Percentiles rank a stretch among this genome's conserved stretches.
These are phyloP conservation scores for Erysimum pusillum DNA, from an alignment of 441 rosid species.

Conservation along the genomic window DNA sequence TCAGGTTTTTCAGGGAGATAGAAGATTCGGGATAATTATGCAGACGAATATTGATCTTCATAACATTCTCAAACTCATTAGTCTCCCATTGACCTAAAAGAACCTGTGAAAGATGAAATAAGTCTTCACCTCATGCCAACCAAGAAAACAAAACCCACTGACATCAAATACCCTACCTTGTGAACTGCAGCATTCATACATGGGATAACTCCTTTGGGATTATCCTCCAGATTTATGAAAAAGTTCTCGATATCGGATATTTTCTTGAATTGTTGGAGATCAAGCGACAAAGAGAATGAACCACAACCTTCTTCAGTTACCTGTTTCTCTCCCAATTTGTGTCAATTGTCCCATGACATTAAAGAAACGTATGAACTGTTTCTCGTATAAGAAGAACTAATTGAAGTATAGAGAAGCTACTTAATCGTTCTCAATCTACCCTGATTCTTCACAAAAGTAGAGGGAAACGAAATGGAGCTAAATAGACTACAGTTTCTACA, in stretches of 20 bases:
- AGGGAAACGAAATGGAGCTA: neutral
- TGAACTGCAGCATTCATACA: conserved; percentile 91
- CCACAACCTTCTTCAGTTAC: conserved; percentile 69
- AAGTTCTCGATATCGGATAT: conserved; percentile 63
- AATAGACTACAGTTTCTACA: neutral
- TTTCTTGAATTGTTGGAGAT: conserved; percentile 80
- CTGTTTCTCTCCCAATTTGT: conserved; percentile 52
- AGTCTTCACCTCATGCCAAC: conserved; percentile 20
- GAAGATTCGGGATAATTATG: conserved; percentile 83
- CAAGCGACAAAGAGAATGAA: conserved; percentile 63
- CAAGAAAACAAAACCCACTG: conserved; percentile 27
- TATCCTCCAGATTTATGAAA: conserved; percentile 65
- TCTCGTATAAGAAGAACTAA: conserved; percentile 15
- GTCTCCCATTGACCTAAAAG: conserved; percentile 53
- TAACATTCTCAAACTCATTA: conserved; percentile 53
- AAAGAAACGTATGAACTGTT: conserved; percentile 17
- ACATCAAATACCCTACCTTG: conserved; percentile 57
- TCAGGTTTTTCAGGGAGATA: conserved; percentile 86
- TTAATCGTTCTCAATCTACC: conserved; percentile 3
- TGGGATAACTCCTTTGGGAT: conserved; percentile 80
- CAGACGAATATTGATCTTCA: conserved; percentile 79
- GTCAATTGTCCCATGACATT: conserved; percentile 5
- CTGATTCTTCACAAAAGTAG: conserved; percentile 1
- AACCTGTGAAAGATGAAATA: conserved; percentile 55
- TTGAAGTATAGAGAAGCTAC: neutral